phyloP scores from a whole-genome alignment of 768 basidiomycete genomes.

The Infundibulicybe gibba region DNA sequence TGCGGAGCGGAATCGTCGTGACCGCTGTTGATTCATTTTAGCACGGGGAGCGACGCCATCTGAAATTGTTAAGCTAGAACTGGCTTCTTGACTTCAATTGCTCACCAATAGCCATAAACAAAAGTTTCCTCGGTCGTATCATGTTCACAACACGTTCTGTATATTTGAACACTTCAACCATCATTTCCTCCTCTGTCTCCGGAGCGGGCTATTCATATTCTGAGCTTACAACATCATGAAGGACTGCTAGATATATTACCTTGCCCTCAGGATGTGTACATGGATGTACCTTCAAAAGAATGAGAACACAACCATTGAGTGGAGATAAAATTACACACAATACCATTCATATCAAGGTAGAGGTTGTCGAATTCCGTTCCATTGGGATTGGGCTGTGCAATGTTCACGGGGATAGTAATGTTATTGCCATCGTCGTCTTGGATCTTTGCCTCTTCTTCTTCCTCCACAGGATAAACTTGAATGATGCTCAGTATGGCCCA shows the following conservation, averaged over 20 bases:
- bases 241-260: conserved; percentile 30
- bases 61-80: conserved; percentile 22
- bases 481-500: neutral
- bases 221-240: conserved; percentile 1
- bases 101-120: conserved; percentile 98
- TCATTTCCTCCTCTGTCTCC: conserved; percentile 99
- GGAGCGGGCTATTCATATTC: conserved; percentile 70
- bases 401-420: conserved; percentile 75
- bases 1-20: conserved; percentile 90
- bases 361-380: conserved; percentile 93
- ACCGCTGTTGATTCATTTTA: conserved; percentile 99
- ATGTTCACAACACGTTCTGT: conserved; percentile 97
- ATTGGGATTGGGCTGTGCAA: conserved; percentile 85
- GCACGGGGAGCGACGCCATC: conserved; percentile 98
- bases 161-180: conserved; percentile 95
- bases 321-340: conserved; percentile 52
- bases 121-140: conserved; percentile 89
- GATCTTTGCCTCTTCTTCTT: conserved; percentile 78
- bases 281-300: conserved; percentile 74
- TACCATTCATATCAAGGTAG: conserved; percentile 99
- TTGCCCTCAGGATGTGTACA: conserved; percentile 99
- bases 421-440: conserved; percentile 63
- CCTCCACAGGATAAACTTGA: conserved; percentile 72
- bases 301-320: neutral
- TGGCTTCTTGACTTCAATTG: conserved; percentile 3